These are phyloP conservation scores for Hypoxylon sp. DNA, from an alignment of 2,329 filamentous ascomycete species.

Conservation along the genomic window DNA sequence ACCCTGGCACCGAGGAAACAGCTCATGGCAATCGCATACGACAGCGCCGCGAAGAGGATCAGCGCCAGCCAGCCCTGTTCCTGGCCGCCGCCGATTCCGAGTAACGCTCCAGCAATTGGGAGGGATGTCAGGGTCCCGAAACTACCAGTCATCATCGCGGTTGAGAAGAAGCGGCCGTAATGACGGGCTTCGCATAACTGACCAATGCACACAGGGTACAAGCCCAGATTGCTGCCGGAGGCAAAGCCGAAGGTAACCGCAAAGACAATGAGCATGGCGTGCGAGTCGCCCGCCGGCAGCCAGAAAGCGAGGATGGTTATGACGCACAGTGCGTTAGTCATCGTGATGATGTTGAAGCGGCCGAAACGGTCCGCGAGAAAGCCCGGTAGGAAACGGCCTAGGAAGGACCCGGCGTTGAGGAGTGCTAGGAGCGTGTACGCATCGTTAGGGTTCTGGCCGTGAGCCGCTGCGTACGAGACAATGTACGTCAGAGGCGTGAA, in stretches of 20 bases:
- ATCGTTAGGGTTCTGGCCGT: conserved; percentile 70
- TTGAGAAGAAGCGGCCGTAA: conserved; percentile 82
- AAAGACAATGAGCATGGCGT: conserved; percentile 75
- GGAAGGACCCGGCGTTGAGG: conserved; percentile 81
- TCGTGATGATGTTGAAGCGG: conserved; percentile 83
- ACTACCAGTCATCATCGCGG: conserved; percentile 81
- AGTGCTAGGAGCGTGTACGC: conserved; percentile 84
- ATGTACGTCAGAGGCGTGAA: conserved; percentile 49
- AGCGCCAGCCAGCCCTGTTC: conserved; percentile 48
- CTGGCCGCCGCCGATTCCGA: conserved; percentile 35
- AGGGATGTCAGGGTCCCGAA: conserved; percentile 72
- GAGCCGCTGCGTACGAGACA: conserved; percentile 65
- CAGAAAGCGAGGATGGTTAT: conserved; percentile 74
- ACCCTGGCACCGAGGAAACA: conserved; percentile 49
- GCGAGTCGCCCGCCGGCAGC: conserved; percentile 71
- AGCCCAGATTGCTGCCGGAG: conserved; percentile 80
- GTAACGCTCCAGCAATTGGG: conserved; percentile 59
- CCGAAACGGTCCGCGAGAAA: conserved; percentile 81
- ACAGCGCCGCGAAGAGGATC: conserved; percentile 49
- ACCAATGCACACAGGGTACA: conserved; percentile 84
- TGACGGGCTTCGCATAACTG: conserved; percentile 82
- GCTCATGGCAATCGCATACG: conserved; percentile 49
- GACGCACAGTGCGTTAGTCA: conserved; percentile 71
- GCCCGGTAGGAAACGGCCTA: conserved; percentile 83
- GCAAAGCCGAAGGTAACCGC: conserved; percentile 82